These are phyloP conservation scores for Suillus luteus DNA, from an alignment of 768 basidiomycete genomes.

Conservation along the genomic window DNA sequence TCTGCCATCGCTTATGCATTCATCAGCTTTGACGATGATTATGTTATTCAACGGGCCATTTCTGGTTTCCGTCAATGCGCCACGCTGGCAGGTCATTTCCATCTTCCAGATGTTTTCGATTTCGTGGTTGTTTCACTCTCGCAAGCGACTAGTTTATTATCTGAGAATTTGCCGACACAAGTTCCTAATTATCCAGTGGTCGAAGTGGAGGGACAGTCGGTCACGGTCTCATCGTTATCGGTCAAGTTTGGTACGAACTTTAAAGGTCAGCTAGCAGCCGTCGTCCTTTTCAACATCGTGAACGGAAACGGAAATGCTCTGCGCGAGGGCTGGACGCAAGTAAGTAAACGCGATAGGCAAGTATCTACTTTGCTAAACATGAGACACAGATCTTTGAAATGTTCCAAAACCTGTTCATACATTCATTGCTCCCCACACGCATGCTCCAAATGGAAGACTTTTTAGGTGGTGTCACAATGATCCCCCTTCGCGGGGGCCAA, in stretches of 20 bases:
- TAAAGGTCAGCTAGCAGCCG: constrained; percentile 93
- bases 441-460: constrained; percentile 99
- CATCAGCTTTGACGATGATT: constrained; percentile 95
- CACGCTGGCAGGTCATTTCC: constrained; percentile 85
- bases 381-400: constrained; percentile 88
- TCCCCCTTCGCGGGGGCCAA: constrained; percentile 80
- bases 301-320: constrained; percentile 95
- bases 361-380: background rate
- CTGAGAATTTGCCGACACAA: constrained; percentile 66
- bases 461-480: constrained; percentile 90
- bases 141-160: constrained; percentile 85
- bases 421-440: constrained; percentile 84
- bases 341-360: constrained; percentile 32
- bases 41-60: constrained; percentile 92
- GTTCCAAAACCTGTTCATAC: constrained; percentile 94
- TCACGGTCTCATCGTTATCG: constrained; percentile 91
- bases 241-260: constrained; percentile 95
- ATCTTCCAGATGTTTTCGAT: constrained; percentile 94
- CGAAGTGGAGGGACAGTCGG: constrained; percentile 83
- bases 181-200: constrained; percentile 87
- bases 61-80: constrained; percentile 98
- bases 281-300: constrained; percentile 96
- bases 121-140: constrained; percentile 93
- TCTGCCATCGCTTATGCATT: constrained; percentile 96
- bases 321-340: constrained; percentile 93